Evolutionary conservation across 495 filamentous ascomycete species (phyloP).

Genomic region (Hyaloscypha hepaticicola): DNA sequence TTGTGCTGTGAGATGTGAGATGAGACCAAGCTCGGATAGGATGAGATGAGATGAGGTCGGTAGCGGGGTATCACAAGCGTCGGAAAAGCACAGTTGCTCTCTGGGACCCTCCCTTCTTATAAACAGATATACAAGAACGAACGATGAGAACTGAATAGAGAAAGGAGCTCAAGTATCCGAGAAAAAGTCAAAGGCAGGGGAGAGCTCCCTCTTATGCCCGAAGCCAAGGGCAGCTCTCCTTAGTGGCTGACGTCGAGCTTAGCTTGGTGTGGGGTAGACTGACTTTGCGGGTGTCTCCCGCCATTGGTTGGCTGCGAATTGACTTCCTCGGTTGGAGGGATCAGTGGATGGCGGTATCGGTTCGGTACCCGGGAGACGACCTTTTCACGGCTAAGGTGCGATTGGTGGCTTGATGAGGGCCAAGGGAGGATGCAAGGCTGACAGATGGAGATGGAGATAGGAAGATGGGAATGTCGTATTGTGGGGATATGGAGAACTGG

Average conservation of each 20-base stretch:
- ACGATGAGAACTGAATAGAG: neutral
- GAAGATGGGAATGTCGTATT: neutral
- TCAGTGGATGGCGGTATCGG: slow-evolving; percentile 17
- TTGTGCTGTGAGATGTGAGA: too few species aligned
- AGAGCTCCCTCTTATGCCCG: slow-evolving; percentile 2
- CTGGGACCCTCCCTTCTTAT: neutral
- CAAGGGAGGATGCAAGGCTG: slow-evolving; percentile 19
- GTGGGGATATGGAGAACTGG: too few species aligned
- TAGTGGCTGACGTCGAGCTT: neutral
- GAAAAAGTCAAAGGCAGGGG: slow-evolving; percentile 1
- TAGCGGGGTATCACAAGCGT: neutral
- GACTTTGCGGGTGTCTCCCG: neutral
- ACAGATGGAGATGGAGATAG: neutral
- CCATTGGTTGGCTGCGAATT: neutral
- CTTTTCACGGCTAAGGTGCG: neutral
- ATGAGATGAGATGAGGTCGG: neutral
- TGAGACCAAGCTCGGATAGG: neutral
- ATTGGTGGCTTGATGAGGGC: neutral
- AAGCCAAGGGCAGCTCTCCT: neutral
- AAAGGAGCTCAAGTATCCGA: neutral
- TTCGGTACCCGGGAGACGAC: neutral
- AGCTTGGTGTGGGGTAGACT: slow-evolving; percentile 10
- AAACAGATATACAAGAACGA: neutral
- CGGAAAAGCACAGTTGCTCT: neutral
- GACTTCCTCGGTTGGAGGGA: slow-evolving; percentile 23